Evolutionary conservation across 768 basidiomycete species (phyloP), one percentile per base, ranked within the genome.

Genomic region (Saitozyma sp.): DNA sequence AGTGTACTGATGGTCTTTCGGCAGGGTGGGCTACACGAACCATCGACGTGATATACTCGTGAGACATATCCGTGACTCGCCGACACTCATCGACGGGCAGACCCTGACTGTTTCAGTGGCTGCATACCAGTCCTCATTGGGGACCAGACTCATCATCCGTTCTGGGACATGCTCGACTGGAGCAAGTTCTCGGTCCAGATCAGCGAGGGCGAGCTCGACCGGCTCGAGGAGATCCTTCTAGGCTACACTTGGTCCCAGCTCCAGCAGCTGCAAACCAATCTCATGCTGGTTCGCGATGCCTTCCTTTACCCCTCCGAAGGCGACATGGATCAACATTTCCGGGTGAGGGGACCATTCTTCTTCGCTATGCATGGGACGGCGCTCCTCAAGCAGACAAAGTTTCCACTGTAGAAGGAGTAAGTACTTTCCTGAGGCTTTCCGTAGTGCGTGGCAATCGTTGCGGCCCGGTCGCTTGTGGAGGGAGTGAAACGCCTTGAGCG

Each of bases 121-220:
- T 81, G 80, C 67, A 81, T 81, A 37, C 79, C 80, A 14, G 78
- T 79, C 14, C 68, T 79, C 53, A 66, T 80, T 50, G 74, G 77
- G 61, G 78, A 81, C 53, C 70, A 71, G 16, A 73, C 77, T 13
- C 67, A 75, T 54, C 71, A 70, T 67, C 80, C 80, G n/a, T 80
- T 75, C 67, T 76, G 70, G 56, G 77, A 78, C 58, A 69, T 81
- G 50, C 67, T 80, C 61, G 78, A 80, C 61, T 81, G 77, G 67
- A 67, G 72, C 20, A 69, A 67, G 46, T 74, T 81, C 65, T 79
- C 78, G 39, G 61, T 81, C 37, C 65, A 70, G 17, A 67, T 81
- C 52, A 65, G 66, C 6, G 69, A 78, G 41, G 69, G 62, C 56
- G 71, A 77, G 10, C 63, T 79, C 19, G 73, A 79, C 54, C 72